Evolutionary conservation across 2,329 filamentous ascomycete species (phyloP).

Genomic region (Thielaviopsis populi): DNA sequence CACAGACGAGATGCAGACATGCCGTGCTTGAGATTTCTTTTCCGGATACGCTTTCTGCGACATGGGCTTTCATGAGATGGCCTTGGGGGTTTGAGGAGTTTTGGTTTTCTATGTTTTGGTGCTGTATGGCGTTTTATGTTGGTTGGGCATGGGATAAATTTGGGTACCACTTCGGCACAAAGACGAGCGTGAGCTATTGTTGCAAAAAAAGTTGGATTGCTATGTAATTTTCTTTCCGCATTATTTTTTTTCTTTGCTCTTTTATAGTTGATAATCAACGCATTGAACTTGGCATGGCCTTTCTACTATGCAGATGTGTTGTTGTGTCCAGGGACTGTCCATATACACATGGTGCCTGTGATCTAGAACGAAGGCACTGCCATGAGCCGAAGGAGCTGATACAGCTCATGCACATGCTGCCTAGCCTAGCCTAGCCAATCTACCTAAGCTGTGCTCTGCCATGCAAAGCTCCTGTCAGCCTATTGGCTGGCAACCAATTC

Average conservation of each 20-base stretch:
- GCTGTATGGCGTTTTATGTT: background rate
- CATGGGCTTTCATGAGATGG: too few relatives aligned
- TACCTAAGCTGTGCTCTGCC: background rate
- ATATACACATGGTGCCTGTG: background rate
- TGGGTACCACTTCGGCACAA: background rate
- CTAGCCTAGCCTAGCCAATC: background rate
- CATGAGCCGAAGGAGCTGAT: background rate
- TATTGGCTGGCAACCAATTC: background rate
- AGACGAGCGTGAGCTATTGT: background rate
- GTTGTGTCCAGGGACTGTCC: too few relatives aligned
- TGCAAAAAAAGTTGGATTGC: background rate
- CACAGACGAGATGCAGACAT: background rate
- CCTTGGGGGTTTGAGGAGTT: background rate
- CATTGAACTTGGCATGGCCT: too few relatives aligned
- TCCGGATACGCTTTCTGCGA: too few relatives aligned
- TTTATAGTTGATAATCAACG: background rate
- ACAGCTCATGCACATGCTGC: background rate
- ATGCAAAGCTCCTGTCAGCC: background rate
- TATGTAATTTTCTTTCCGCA: background rate
- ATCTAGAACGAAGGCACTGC: background rate
- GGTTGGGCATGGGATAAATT: background rate
- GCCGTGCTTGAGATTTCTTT: too few relatives aligned
- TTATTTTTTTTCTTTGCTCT: background rate
- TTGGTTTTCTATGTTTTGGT: background rate
- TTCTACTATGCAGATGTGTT: too few relatives aligned